A percentile compares a stretch with the other conserved stretches of the same genome.
phyloP scores from a whole-genome alignment of 805 yeast species.

The Wickerhamomyces canadensis region DNA sequence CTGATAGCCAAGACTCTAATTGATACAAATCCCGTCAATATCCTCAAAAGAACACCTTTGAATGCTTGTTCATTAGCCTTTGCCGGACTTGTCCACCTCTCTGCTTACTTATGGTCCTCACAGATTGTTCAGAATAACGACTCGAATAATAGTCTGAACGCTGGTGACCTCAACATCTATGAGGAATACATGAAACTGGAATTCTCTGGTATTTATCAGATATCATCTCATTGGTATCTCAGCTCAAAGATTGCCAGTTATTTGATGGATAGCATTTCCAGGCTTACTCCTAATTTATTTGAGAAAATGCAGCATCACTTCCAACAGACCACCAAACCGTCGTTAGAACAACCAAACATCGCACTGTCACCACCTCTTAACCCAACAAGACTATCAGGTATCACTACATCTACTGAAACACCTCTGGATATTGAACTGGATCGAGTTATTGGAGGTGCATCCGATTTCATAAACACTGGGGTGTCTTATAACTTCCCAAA shows the following conservation, averaged over 20 bases:
- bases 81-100: conserved; percentile 44
- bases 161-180: conserved; percentile 36
- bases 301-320: conserved; percentile 31
- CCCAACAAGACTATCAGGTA: background rate
- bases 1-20: conserved; percentile 40
- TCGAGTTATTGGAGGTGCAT: background rate
- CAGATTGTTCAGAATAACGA: conserved; percentile 24
- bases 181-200: conserved; percentile 45
- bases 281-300: conserved; percentile 37
- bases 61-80: conserved; percentile 50
- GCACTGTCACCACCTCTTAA: background rate
- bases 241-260: conserved; percentile 42
- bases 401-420: background rate
- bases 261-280: conserved; percentile 38
- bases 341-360: too few species aligned
- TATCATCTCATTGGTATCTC: conserved; percentile 46
- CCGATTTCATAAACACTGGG: background rate
- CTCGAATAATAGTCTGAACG: conserved; percentile 14
- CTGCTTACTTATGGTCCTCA: conserved; percentile 49
- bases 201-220: conserved; percentile 42
- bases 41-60: conserved; percentile 42
- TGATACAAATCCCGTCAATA: conserved; percentile 40
- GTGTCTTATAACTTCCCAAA: conserved; percentile 12
- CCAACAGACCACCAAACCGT: conserved; percentile 6
- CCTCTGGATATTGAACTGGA: background rate